Base-by-base conservation (phyloP, 306 rosid species). In the Herpetospermum pedunculosum region DNA sequence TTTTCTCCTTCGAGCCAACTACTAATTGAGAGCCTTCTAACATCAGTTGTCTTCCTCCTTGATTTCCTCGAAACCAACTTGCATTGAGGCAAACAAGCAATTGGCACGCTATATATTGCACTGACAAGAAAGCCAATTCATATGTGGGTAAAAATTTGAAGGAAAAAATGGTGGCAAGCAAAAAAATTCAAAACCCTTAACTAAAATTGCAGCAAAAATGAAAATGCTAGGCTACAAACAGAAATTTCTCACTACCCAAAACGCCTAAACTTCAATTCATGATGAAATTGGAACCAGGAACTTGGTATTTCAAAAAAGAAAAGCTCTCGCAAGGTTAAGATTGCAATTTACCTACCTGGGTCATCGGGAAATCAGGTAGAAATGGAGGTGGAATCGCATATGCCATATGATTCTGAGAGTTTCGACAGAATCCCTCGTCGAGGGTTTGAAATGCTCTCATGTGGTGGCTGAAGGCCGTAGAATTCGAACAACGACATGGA, bases 281-380 rank as follows among this genome's bases (percentile, higher is more conserved):
- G 44, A 54, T 19, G 73, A 72, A 72, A 49, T 43, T 75, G 70
- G 73, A 67, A 69, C 40, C 44, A 68, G 72, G 72, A 65, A 74
- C 68, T 67, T 23, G 43, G 28, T 9, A 29, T 21, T 58, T 29
- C 58, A 53, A 59, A 25, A 70, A 54, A 21, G 74, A 80, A 75
- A 64, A 65, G 80, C 44, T 52, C 72, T 32, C 73, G 79, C 83
- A 77, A 75, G 81, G 88, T 81, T 79, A 81, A 85, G 83, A 82
- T 84, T 81, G 87, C 76, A 75, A 87, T 79, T 87, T 81, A 85
- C 87, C 87, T 77, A 89, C 92, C 88, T 85, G 72, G 59, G 68
- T 72, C 80, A 77, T 76, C 19, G 75, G 76, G 76, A 81, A 64
- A 82, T 80, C 82, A 35, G 82, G 49, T 43, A 8, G 38, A 69